Evolutionary conservation across 169 alveolate species (phyloP), one percentile per base, ranked within the genome.

Genomic region (Plasmodium berghei): DNA sequence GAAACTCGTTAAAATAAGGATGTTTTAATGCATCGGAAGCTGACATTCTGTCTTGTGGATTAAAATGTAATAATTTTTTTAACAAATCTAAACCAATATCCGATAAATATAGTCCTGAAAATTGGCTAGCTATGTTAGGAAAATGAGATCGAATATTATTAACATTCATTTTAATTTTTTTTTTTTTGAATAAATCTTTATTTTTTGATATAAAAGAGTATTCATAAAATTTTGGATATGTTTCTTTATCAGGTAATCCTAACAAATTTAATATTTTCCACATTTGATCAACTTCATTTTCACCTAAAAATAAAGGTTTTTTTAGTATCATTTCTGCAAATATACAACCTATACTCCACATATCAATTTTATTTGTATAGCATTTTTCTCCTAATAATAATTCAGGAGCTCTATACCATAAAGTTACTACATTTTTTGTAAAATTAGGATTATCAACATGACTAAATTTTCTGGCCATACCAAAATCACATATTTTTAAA

Each of bases 391-490:
- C 99, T 73, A 98, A 95, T 72, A 98, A 94, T 12, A 98, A 95
- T 90, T 98, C 99, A 40, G 99, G 99, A 14, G 99, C 98, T 54
- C 99, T 89, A 89, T 98, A 98, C 99, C 99, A 98, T 49, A 98
- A 96, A 16, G 99, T 97, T 14, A 98, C 98, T 9, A 98, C 98
- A 69, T 97, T 98, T 73, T 97, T 97, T 22, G 99, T 98, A 73
- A 97, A 94, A 56, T 98, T 96, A 22, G 89, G 73, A 58, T 87
- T 93, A 34, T 92, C 48, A 28, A 98, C 97, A 73, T 93, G 94
- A 10, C 98, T 98, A 73, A 92, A 96, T 77, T 96, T 95, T 54
- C 98, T 73, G 9, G 98, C 97, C 95, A 97, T 93, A 5, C 99
- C 99, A 72, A 97, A 96, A 63, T 97, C 99, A 40, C 97, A 95